A percentile compares a stretch with the other conserved stretches of the same genome.
Evolutionary conservation across 768 basidiomycete genomes (phyloP).

Genomic region (Lactifluus volemus): DNA sequence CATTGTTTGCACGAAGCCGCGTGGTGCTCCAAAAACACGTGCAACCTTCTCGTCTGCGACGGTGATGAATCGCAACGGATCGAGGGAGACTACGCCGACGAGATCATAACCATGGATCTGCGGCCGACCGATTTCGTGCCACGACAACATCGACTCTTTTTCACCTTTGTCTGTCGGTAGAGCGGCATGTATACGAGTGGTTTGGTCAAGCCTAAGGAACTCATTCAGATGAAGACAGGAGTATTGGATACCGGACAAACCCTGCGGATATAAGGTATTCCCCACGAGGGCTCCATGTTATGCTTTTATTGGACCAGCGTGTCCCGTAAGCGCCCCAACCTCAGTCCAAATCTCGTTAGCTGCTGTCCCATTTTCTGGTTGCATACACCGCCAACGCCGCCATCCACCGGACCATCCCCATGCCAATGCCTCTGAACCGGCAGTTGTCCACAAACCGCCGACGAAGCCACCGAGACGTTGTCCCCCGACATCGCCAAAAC

Average conservation of each 20-base stretch:
- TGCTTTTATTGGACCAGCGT: constrained; percentile 67
- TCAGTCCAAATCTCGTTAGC: constrained; percentile 58
- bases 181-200: constrained; percentile 78
- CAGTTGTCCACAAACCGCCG: constrained; percentile 72
- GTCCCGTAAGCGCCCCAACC: constrained; percentile 74
- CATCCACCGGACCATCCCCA: constrained; percentile 96
- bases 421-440: constrained; percentile 58
- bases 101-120: constrained; percentile 97
- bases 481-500: constrained; percentile 94
- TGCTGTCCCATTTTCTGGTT: constrained; percentile 7
- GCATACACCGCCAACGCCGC: constrained; percentile 67
- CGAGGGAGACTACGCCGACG: constrained; percentile 68
- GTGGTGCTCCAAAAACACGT: constrained; percentile 88
- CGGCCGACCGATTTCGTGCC: constrained; percentile 88
- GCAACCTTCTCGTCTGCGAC: constrained; percentile 96
- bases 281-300: constrained; percentile 83
- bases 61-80: constrained; percentile 72
- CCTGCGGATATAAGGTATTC: constrained; percentile 81
- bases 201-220: constrained; percentile 72
- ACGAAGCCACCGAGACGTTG: constrained; percentile 88
- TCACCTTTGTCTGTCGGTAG: constrained; percentile 24
- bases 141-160: constrained; percentile 29
- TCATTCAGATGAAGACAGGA: neutral
- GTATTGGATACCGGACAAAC: constrained; percentile 35
- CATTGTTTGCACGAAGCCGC: constrained; percentile 62